These are phyloP conservation scores for Pisolithus albus DNA, from an alignment of 768 basidiomycete species.

Conservation along the genomic window DNA sequence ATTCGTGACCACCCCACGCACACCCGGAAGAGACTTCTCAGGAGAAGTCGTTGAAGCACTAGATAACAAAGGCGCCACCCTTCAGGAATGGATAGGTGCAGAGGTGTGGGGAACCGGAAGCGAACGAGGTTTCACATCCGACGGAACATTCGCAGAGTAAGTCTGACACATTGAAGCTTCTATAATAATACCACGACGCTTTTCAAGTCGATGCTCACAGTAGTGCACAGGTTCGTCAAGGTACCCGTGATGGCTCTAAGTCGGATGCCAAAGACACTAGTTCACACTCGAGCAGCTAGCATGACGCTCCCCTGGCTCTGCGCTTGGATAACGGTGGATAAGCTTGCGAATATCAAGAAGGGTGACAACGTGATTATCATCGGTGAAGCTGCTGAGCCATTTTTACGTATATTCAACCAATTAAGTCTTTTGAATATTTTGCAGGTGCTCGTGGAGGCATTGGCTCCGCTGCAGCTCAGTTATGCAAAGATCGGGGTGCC, in stretches of 20 bases:
- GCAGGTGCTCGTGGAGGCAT: conserved; percentile 31
- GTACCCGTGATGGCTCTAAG: conserved; percentile 25
- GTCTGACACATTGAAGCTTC: background rate
- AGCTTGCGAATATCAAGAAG: conserved; percentile 25
- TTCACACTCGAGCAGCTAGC: conserved; percentile 23
- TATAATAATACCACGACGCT: background rate
- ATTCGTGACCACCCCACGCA: conserved; percentile 29
- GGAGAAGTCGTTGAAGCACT: conserved; percentile 29
- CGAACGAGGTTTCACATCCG: conserved; percentile 25
- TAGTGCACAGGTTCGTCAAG: conserved; percentile 18
- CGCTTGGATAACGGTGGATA: conserved; percentile 32
- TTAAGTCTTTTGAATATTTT: background rate
- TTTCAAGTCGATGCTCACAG: background rate
- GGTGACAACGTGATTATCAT: conserved; percentile 30
- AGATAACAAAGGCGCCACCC: conserved; percentile 15
- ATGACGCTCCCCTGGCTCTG: conserved; percentile 31
- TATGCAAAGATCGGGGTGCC: conserved; percentile 26
- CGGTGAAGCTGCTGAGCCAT: conserved; percentile 8
- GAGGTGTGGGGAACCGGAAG: conserved; percentile 32
- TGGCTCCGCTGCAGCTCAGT: conserved; percentile 28
- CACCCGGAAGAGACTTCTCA: conserved; percentile 28
- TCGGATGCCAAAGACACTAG: conserved; percentile 23
- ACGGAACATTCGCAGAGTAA: conserved; percentile 31
- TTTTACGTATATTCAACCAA: background rate
- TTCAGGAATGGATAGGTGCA: conserved; percentile 20